Conservation (phyloP, 1,284 basidiomycete genomes). For the Rhodotorula sp. region DNA sequence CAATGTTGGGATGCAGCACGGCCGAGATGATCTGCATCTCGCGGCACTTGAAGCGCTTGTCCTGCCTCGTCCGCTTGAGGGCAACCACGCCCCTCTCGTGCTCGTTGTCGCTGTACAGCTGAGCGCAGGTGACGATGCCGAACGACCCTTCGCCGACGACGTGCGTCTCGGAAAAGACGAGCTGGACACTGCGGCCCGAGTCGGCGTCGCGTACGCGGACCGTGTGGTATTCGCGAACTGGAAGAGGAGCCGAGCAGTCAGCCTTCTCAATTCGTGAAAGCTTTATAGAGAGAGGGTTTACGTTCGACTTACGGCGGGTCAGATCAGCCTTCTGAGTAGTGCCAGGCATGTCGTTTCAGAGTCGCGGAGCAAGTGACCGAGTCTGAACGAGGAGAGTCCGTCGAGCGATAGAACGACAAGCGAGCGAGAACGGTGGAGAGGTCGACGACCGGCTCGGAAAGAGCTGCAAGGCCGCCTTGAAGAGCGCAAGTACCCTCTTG, state of each 20-base stretch:
- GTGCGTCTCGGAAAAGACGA: constrained; percentile 1
- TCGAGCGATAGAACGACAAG: too few relatives aligned
- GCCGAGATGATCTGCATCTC: constrained; percentile 98
- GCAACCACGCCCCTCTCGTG: constrained; percentile 45
- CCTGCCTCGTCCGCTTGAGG: constrained; percentile 81
- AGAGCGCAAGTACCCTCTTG: too few relatives aligned
- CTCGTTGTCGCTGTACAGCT: constrained; percentile 12
- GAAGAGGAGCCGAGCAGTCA: neutral
- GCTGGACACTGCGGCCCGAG: constrained; percentile 8
- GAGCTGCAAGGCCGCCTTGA: too few relatives aligned
- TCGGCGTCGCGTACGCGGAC: neutral
- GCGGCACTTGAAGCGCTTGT: constrained; percentile 99
- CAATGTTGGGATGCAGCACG: constrained; percentile 93
- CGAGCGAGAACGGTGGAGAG: too few relatives aligned
- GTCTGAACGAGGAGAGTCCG: too few relatives aligned
- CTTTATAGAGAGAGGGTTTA: too few relatives aligned
- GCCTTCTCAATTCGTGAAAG: too few relatives aligned
- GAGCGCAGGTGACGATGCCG: constrained; percentile 18
- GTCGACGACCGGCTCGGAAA: too few relatives aligned
- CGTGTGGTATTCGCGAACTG: neutral
- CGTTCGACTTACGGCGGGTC: too few relatives aligned
- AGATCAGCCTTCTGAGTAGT: too few relatives aligned
- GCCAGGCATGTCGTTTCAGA: too few relatives aligned
- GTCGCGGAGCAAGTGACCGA: too few relatives aligned
- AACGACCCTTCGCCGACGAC: constrained; percentile 27